These are phyloP conservation scores for Aspergillus diversus DNA, from an alignment of 495 filamentous ascomycete genomes.

Conservation along the genomic window DNA sequence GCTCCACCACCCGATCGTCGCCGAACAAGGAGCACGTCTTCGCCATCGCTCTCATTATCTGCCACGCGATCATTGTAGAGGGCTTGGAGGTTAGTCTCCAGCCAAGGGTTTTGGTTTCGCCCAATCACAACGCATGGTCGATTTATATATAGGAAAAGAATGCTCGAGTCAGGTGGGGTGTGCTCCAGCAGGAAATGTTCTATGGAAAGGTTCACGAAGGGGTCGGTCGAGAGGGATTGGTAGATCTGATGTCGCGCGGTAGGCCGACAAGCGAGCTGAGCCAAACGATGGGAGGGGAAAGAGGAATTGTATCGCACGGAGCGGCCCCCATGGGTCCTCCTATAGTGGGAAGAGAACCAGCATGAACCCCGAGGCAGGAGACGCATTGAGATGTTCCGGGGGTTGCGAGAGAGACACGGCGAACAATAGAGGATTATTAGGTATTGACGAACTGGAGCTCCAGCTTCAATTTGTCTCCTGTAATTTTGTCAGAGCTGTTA, in stretches of 20 bases:
- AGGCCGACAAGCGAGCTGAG: conserved; percentile 45
- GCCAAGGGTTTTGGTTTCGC: conserved; percentile 97
- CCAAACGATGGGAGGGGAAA: conserved; percentile 40
- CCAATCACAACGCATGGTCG: conserved; percentile 85
- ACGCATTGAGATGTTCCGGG: conserved; percentile 28
- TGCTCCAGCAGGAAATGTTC: conserved; percentile 86
- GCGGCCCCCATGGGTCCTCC: conserved; percentile 8
- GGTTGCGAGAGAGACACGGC: not conserved
- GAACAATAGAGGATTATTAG: no score
- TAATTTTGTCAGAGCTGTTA: not conserved
- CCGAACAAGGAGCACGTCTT: conserved; percentile 69
- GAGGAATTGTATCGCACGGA: conserved; percentile 40
- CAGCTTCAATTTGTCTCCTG: no score
- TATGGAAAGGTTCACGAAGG: conserved; percentile 93
- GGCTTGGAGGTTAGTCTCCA: conserved; percentile 76
- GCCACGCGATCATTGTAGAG: conserved; percentile 47
- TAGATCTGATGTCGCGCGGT: conserved; percentile 69
- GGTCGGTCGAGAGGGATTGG: conserved; percentile 71
- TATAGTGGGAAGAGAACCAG: conserved; percentile 27
- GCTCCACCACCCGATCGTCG: conserved; percentile 87
- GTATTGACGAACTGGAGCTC: no score
- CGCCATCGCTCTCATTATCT: conserved; percentile 25
- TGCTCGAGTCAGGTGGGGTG: conserved; percentile 65
- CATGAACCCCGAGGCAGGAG: conserved; percentile 28
- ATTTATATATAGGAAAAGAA: conserved; percentile 90